Conservation (phyloP, 192 early-diverging fungal genomes). For the Pecoramyces ruminantium region DNA sequence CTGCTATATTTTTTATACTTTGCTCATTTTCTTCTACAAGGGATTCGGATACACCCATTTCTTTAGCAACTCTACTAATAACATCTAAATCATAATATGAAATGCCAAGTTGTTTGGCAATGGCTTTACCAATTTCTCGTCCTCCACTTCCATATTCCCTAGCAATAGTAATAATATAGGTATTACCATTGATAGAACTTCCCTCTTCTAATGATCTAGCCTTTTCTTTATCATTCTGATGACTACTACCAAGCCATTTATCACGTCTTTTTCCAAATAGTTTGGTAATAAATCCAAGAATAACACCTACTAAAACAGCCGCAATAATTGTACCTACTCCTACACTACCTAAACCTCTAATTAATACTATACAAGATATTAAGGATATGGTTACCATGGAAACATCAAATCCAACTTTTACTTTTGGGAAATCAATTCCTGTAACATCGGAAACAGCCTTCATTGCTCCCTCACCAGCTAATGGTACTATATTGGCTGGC, state of each 20-base stretch:
- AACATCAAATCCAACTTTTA: not conserved
- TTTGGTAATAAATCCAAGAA: not conserved
- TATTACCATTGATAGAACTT: too few relatives aligned
- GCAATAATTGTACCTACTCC: not conserved
- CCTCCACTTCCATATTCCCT: not conserved
- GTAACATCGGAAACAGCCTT: not conserved
- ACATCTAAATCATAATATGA: not conserved
- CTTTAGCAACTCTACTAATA: not conserved
- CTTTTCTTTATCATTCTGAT: not conserved
- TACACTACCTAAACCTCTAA: not conserved
- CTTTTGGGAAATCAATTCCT: not conserved
- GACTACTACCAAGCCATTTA: not conserved
- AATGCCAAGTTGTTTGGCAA: not conserved
- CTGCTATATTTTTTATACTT: not conserved
- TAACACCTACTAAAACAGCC: not conserved
- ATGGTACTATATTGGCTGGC: not conserved
- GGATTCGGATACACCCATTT: not conserved
- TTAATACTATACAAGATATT: not conserved
- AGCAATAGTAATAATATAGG: not conserved
- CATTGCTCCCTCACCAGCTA: not conserved
- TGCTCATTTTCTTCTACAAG: not conserved
- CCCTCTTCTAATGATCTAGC: not conserved
- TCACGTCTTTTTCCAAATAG: not conserved
- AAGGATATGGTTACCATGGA: not conserved
- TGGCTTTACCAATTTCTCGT: not conserved